Percentiles rank a stretch among this genome's conserved stretches.
These are phyloP conservation scores for Stagonosporopsis vannaccii DNA, from an alignment of 2,329 filamentous ascomycete species.

Conservation along the genomic window DNA sequence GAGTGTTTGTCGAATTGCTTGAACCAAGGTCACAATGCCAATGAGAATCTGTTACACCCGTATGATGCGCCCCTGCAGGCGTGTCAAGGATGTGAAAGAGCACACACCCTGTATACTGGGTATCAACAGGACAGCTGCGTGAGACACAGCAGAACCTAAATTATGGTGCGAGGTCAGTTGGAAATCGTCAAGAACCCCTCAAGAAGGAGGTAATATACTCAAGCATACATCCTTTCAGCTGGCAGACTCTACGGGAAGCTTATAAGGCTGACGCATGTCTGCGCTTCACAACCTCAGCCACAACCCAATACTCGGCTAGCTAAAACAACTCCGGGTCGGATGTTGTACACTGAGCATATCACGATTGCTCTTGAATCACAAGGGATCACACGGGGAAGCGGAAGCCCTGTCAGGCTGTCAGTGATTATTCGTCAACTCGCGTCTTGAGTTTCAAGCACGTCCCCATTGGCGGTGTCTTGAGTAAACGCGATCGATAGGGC, in stretches of 20 bases:
- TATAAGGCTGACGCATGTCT: background rate
- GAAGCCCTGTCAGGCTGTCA: slow-evolving; percentile 7
- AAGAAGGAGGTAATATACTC: background rate
- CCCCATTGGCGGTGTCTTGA: background rate
- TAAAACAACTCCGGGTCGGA: background rate
- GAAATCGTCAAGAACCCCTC: background rate
- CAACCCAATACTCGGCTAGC: background rate
- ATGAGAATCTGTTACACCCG: slow-evolving; percentile 1
- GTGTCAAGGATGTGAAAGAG: background rate
- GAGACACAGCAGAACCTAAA: background rate
- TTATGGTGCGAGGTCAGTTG: background rate
- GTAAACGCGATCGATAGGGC: background rate
- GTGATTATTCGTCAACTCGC: background rate
- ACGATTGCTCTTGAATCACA: background rate
- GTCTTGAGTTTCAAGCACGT: background rate
- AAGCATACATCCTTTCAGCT: background rate
- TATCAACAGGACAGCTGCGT: background rate
- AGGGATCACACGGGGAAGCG: slow-evolving; percentile 7
- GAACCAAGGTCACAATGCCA: background rate
- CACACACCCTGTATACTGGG: background rate
- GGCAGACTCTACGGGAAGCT: background rate
- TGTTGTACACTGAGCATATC: background rate
- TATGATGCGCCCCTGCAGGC: background rate
- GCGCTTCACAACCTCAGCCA: background rate
- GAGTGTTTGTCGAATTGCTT: slow-evolving; percentile 3